Evolutionary conservation across 495 filamentous ascomycete species (phyloP).

Genomic region (Hyaloscypha hepaticicola): DNA sequence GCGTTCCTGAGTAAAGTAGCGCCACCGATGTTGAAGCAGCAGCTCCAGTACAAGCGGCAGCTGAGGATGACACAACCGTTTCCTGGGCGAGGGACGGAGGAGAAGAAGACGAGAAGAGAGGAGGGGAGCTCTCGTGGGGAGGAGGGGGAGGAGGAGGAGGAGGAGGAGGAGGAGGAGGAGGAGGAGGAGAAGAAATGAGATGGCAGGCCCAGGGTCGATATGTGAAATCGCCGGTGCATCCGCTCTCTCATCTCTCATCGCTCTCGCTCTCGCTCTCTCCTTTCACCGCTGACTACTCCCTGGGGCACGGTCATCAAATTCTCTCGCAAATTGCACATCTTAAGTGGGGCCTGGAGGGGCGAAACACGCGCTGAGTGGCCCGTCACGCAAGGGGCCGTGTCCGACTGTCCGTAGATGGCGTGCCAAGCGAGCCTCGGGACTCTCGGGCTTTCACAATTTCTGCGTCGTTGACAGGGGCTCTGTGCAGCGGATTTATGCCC

Average conservation of each 20-base stretch:
- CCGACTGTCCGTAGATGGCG: background rate
- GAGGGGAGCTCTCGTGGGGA: background rate
- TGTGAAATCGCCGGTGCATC: background rate
- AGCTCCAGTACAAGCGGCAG: background rate
- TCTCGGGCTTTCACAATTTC: background rate
- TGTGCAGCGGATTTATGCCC: background rate
- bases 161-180: conserved; percentile 1
- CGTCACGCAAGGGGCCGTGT: background rate
- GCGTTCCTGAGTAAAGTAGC: background rate
- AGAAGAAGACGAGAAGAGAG: background rate
- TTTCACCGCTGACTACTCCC: background rate
- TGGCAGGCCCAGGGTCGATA: background rate
- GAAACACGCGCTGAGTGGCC: background rate
- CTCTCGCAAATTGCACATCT: conserved; percentile 9
- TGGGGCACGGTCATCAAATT: background rate
- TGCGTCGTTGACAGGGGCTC: background rate
- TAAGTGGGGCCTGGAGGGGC: background rate
- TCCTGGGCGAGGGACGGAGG: background rate
- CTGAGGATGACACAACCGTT: background rate
- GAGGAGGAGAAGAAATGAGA: conserved; percentile 1
- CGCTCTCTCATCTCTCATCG: background rate
- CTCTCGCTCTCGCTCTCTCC: background rate
- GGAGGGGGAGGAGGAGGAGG: background rate
- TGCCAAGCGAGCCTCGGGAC: background rate
- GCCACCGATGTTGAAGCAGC: background rate